Evolutionary conservation across 164 flowering plant species (phyloP), one percentile per base, ranked within the genome.

Genomic region (Saururus chinensis): DNA sequence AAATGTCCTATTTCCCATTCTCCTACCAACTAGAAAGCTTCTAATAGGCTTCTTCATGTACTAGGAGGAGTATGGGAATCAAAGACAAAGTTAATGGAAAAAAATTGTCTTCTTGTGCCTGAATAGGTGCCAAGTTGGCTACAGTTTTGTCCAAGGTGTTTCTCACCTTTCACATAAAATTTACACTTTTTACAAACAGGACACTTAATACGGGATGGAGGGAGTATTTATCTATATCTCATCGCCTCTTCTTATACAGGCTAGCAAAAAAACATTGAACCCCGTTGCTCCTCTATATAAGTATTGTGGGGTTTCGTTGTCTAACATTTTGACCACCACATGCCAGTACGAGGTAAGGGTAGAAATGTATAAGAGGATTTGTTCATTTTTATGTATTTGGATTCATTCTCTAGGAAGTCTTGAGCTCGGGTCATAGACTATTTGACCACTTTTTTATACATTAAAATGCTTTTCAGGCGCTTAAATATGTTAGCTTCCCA

Each of bases 401-500:
- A 19, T 5, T 42, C 53, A 51, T 17, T 19, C 14, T 25, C 59
- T 35, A 8, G 16, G 57, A 16, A 22, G 59, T 9, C n/a, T 23
- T 51, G 53, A 51, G 57, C 51, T 52, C 23, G 25, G 20, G 20
- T 21, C 30, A n/a, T 48, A 19, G 60, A 19, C 51, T 24, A 14
- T 65, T 21, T 37, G 8, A 45, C 17, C 49, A 17, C 17, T 45
- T 2, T 8, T 45, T 45, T 8, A 45, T 45, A 2, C 17, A 17
- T 45, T 8, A 10, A 42, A 8, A 45, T 12, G 0, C 75, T 40
- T 57, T 80, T 37, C 87, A 93, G 99, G 99, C 97, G 54, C 93
- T 93, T 61, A 93, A 93, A 70, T 93, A 95, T 76, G 99, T 95
- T 60, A 95, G 99, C 65, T 95, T 95, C 75, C 97, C 99, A 30